Conservation (phyloP, 305 asterid species). For the Andrographis paniculata region DNA sequence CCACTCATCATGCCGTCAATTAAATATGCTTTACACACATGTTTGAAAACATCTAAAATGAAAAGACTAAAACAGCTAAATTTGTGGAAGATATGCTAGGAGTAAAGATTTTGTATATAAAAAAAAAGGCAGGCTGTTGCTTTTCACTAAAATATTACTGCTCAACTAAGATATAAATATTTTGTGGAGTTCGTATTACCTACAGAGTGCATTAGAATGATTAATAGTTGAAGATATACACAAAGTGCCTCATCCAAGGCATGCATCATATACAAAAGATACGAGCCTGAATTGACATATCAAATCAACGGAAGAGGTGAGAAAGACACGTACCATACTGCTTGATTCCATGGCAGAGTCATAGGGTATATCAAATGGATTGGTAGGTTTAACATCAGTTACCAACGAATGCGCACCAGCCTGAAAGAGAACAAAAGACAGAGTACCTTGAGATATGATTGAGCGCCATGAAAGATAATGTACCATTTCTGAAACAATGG, state of each 20-base stretch:
- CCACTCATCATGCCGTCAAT: too few species aligned
- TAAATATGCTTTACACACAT: too few species aligned
- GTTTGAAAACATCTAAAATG: too few species aligned
- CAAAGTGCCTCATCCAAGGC: not conserved
- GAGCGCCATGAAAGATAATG: not conserved
- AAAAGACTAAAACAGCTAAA: too few species aligned
- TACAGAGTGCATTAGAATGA: too few species aligned
- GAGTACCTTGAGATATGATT: not conserved
- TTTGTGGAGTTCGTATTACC: too few species aligned
- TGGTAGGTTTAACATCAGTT: slow-evolving; percentile 36
- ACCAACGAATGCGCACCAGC: slow-evolving; percentile 38
- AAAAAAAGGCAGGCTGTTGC: too few species aligned
- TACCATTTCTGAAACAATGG: slow-evolving; percentile 33
- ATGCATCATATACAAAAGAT: not conserved
- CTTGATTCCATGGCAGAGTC: slow-evolving; percentile 46
- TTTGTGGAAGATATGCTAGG: too few species aligned
- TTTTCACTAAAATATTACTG: too few species aligned
- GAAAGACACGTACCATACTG: slow-evolving; percentile 35
- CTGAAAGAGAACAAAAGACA: slow-evolving; percentile 24
- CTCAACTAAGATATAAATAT: too few species aligned
- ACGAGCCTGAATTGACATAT: slow-evolving; percentile 2
- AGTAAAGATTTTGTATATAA: too few species aligned
- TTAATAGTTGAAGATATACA: too few species aligned
- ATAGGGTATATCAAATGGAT: slow-evolving; percentile 79
- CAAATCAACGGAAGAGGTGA: not conserved